Evolutionary conservation across 257 asterid genomes (phyloP), one percentile per base, ranked within the genome.

Genomic region (Apocynum venetum): DNA sequence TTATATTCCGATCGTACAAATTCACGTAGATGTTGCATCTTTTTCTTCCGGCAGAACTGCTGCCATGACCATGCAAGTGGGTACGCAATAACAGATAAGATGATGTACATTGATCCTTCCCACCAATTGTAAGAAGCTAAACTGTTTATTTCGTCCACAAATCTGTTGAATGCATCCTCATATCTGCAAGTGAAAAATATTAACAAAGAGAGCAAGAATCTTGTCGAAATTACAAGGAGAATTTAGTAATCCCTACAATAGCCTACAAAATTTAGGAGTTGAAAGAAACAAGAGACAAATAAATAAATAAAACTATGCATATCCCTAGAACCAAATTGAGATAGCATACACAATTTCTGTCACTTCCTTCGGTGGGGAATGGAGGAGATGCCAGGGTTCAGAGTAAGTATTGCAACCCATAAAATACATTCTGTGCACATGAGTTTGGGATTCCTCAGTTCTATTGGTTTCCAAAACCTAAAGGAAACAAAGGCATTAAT

Each of bases 1-100:
- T 93, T 94, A 83, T 93, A 93, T 84, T 93, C 98, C 36, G 97
- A 93, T 74, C 97, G 93, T 66, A 93, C 98, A 86, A 90, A 93
- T 79, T 93, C 98, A 65, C 97, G 96, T n/a, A 93, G 83, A 35
- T 79, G 91, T 79, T 91, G 92, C 76, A 93, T 85, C 83, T 91
- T 93, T 80, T 87, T 88, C 86, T 89, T 90, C 69, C 92, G 91
- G 80, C 95, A 89, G 93, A 92, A 90, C 80, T 93, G 95, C 80
- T 88, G 75, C 97, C 97, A 93, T 76, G 95, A 85, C 96, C 97
- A 90, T 74, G 95, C 94, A 77, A 93, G 91, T 82, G 98, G 97
- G 82, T 91, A 93, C 40, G 87, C 92, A 82, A 84, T 73, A 57
- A 84, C 76, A 85, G 89, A 88, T 52, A 93, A 91, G 68, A 91